Conservation (phyloP, 345 rosid genomes). For the Noccaea caerulescens region DNA sequence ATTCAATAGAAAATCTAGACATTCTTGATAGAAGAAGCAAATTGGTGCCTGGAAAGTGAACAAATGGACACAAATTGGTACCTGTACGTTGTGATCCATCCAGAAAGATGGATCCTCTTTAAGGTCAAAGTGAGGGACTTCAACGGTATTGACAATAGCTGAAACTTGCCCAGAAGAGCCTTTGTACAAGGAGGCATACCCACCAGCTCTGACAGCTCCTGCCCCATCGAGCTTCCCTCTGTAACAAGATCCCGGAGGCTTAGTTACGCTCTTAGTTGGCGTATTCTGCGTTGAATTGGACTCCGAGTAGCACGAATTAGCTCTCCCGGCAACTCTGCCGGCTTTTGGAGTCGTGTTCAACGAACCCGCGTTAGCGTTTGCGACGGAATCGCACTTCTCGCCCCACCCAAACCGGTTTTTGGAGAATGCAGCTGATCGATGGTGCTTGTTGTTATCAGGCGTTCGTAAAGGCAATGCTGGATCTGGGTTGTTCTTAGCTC, state of each 20-base stretch:
- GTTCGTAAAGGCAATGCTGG: constrained; percentile 65
- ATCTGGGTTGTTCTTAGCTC: constrained; percentile 49
- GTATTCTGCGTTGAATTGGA: constrained; percentile 80
- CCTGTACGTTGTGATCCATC: constrained; percentile 99
- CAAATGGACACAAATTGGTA: constrained; percentile 28
- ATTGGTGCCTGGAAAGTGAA: constrained; percentile 1
- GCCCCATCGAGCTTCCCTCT: constrained; percentile 67
- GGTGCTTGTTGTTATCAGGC: constrained; percentile 56
- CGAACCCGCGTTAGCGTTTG: constrained; percentile 36
- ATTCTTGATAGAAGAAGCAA: constrained; percentile 10
- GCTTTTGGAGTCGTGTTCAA: constrained; percentile 60
- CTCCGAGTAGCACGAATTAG: constrained; percentile 30
- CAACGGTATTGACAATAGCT: constrained; percentile 62
- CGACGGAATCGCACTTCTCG: constrained; percentile 48
- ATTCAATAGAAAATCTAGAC: background rate
- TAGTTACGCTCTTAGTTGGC: constrained; percentile 86
- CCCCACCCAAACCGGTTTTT: constrained; percentile 78
- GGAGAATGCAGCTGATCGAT: constrained; percentile 46
- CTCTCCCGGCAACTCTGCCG: constrained; percentile 43
- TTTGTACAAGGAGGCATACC: constrained; percentile 71
- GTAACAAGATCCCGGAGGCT: constrained; percentile 69
- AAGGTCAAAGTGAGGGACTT: constrained; percentile 94
- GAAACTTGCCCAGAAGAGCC: constrained; percentile 60
- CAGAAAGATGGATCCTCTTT: constrained; percentile 94
- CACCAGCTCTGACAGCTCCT: constrained; percentile 58